Conservation (phyloP, 179 eudicot species). For the Camellia oleifera region DNA sequence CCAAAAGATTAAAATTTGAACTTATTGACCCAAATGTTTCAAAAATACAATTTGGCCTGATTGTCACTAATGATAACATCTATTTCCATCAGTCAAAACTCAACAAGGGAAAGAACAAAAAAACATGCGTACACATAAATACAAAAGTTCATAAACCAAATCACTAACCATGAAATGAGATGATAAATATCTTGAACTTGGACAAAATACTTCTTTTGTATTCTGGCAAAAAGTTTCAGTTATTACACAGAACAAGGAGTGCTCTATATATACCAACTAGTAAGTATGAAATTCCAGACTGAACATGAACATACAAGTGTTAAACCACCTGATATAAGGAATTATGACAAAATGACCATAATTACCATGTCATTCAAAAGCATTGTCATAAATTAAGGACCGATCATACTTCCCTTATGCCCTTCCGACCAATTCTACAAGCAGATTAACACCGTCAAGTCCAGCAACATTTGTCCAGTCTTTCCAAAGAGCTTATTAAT, state of each 20-base stretch:
- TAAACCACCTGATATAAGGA: not conserved
- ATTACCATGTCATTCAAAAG: not conserved
- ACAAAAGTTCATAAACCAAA: not conserved
- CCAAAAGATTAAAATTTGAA: too few species aligned
- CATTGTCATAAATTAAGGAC: not conserved
- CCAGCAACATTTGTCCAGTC: not conserved
- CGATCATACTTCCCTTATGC: not conserved
- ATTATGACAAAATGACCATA: not conserved
- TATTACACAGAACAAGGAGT: not conserved
- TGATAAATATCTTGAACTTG: not conserved
- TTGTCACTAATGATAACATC: too few species aligned
- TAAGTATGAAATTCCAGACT: not conserved
- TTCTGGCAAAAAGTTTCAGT: not conserved
- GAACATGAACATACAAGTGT: not conserved
- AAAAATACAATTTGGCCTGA: too few species aligned
- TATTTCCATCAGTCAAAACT: too few species aligned
- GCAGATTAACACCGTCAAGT: not conserved
- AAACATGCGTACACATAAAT: too few species aligned
- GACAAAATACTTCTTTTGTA: not conserved
- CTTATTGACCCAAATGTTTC: too few species aligned
- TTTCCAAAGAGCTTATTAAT: constrained; percentile 17
- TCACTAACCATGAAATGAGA: not conserved
- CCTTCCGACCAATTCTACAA: not conserved
- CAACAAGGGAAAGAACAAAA: too few species aligned
- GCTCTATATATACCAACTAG: not conserved